Evolutionary conservation across 2,329 filamentous ascomycete genomes (phyloP).

Genomic region (Thielaviopsis ethacetica): DNA sequence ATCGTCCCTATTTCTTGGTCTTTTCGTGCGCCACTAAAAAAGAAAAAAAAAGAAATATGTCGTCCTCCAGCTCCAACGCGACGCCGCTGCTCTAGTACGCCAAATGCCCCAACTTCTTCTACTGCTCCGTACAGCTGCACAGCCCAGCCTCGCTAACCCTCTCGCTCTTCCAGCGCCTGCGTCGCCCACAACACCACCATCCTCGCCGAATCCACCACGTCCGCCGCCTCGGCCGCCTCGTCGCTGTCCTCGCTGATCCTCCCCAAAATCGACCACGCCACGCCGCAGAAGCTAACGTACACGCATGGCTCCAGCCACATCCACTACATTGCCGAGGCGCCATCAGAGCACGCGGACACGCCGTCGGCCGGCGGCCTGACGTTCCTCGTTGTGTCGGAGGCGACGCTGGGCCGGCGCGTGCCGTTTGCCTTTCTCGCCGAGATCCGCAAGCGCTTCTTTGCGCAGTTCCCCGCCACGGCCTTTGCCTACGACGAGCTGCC

Average conservation of each 20-base stretch:
- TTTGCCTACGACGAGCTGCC: conserved; percentile 66
- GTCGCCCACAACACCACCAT: conserved; percentile 90
- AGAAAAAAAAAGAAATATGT: conserved; percentile 44
- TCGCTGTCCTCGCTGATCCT: conserved; percentile 87
- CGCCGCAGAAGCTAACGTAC: conserved; percentile 80
- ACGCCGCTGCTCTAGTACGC: conserved; percentile 61
- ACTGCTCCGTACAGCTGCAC: neutral
- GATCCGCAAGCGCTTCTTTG: conserved; percentile 74
- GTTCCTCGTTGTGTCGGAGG: conserved; percentile 77
- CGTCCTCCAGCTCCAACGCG: conserved; percentile 44
- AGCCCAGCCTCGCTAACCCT: conserved; percentile 7
- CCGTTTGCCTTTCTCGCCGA: conserved; percentile 87
- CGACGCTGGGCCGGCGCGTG: conserved; percentile 67
- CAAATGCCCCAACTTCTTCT: neutral
- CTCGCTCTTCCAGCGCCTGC: conserved; percentile 51
- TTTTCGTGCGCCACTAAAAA: neutral
- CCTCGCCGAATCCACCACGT: conserved; percentile 79
- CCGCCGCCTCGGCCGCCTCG: conserved; percentile 65
- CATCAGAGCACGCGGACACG: conserved; percentile 42
- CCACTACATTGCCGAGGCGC: conserved; percentile 82
- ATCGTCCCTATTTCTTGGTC: neutral
- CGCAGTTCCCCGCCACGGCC: conserved; percentile 43
- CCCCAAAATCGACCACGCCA: conserved; percentile 74
- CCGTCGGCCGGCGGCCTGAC: conserved; percentile 65
- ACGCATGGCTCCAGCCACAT: conserved; percentile 85